Base-by-base conservation (phyloP, 805 yeast species). In the Metschnikowia cerradonensis region DNA sequence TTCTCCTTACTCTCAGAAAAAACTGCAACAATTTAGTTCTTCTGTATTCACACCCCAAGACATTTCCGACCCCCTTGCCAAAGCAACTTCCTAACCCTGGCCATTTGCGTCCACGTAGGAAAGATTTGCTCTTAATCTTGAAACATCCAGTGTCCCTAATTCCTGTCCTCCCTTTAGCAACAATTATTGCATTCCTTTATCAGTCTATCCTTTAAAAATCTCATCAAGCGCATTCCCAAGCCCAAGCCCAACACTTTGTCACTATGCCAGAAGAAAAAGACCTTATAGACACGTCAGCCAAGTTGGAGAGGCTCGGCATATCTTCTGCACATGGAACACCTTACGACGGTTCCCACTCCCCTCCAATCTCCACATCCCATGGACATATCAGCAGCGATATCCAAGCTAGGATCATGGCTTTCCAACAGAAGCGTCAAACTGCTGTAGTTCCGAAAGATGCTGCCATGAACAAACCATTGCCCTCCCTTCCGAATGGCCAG, bases 341-440 rank as follows among this genome's bases (percentile, higher is more conserved):
- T 6, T 54, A 49, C 35, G 61, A 58, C 39, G 61, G 59, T 10
- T 36, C 58, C 10, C 55, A 50, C 22, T 51, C 56, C 31, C 61
- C 61, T 14, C 58, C 61, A 10, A 54, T 58, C 15, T 48, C 60
- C 20, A 52, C 60, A 8, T 51, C 61, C 20, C 61, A 56, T 38
- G 61, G 61, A 47, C 60, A 56, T 10, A 45, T 85, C 46, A 83
- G 79, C 59, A 84, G 94, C 10, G 92, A 88, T 55, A 79, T 90
- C 38, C 97, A 90, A 66, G 97, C 96, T 1, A 76, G 94, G 55
- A 77, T 91, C 35, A 71, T 87, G 65, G 96, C 96, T 0, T 88
- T 91, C 60, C 97, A 90, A 66, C 90, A 88, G 56, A 83, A 86
- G 61, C 79, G 97, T 58, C 59, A 55, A 48, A 52, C 51, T 26